phyloP scores from a whole-genome alignment of 2,329 filamentous ascomycete genomes.

The Xylariaceae sp. region DNA sequence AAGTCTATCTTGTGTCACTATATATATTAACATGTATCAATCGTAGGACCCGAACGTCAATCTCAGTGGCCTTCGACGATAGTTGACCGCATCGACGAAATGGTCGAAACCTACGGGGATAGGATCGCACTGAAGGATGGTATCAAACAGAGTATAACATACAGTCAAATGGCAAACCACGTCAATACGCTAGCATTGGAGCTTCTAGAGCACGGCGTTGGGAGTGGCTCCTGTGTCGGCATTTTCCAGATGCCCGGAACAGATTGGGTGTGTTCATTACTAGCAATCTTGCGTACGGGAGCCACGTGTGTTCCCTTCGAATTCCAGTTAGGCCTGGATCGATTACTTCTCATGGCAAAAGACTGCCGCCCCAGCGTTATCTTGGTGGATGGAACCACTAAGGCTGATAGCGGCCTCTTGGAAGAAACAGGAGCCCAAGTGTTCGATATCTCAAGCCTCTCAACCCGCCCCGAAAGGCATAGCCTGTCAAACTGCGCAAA shows the following conservation, averaged over 20 bases:
- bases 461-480: too few relatives aligned
- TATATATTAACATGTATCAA: neutral
- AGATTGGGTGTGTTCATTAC: slow-evolving; percentile 36
- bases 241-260: slow-evolving; percentile 38
- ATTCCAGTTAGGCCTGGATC: slow-evolving; percentile 20
- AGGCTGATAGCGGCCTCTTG: too few relatives aligned
- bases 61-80: slow-evolving; percentile 21
- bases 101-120: neutral
- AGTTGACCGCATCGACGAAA: slow-evolving; percentile 17
- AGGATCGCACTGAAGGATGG: slow-evolving; percentile 17
- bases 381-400: slow-evolving; percentile 22
- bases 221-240: slow-evolving; percentile 29
- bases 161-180: slow-evolving; percentile 36
- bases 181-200: slow-evolving; percentile 38
- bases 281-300: slow-evolving; percentile 36
- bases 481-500: neutral
- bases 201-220: slow-evolving; percentile 25
- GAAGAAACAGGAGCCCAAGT: neutral
- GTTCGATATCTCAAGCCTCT: neutral
- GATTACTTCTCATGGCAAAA: slow-evolving; percentile 33
- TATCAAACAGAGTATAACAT: slow-evolving; percentile 31
- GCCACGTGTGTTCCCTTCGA: slow-evolving; percentile 40
- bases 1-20: too few relatives aligned
- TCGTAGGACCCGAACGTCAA: slow-evolving; percentile 6
- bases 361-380: slow-evolving; percentile 36